Conservation (phyloP, 2,329 filamentous ascomycete species). For the Alternaria sp. region DNA sequence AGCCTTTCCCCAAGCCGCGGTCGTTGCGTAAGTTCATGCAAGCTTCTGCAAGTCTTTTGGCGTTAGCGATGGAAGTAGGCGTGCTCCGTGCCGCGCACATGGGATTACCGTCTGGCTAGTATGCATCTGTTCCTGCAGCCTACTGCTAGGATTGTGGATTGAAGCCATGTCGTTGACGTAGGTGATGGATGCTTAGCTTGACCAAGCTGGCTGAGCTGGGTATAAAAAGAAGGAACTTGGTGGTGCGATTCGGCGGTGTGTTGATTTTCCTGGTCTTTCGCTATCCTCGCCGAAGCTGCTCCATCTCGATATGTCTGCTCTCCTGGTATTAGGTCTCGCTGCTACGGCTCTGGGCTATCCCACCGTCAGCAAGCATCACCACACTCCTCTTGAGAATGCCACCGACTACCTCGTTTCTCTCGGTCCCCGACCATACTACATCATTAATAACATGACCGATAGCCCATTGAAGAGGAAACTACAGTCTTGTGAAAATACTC, state of each 20-base stretch:
- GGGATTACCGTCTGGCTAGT: slow-evolving; percentile 6
- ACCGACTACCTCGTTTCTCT: slow-evolving; percentile 59
- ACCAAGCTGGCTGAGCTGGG: neutral
- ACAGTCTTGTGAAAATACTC: slow-evolving; percentile 65
- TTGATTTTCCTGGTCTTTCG: neutral
- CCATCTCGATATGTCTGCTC: neutral
- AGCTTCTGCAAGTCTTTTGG: slow-evolving; percentile 2
- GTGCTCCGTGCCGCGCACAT: slow-evolving; percentile 1
- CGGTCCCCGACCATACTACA: slow-evolving; percentile 71
- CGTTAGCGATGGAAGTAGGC: neutral
- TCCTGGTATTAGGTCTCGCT: slow-evolving; percentile 18
- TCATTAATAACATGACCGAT: slow-evolving; percentile 70
- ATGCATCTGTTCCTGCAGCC: slow-evolving; percentile 11
- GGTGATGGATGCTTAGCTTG: neutral
- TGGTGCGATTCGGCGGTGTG: neutral
- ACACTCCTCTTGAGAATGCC: slow-evolving; percentile 1
- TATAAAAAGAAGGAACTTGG: slow-evolving; percentile 4
- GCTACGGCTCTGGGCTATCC: slow-evolving; percentile 21
- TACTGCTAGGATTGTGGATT: neutral
- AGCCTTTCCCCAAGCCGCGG: neutral
- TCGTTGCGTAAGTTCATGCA: neutral
- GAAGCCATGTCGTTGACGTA: neutral
- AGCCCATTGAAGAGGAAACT: slow-evolving; percentile 68
- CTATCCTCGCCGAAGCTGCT: neutral
- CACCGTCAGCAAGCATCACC: slow-evolving; percentile 20